Evolutionary conservation across 2,329 filamentous ascomycete species (phyloP), one percentile per base, ranked within the genome.

Genomic region (Daldinia sp.): DNA sequence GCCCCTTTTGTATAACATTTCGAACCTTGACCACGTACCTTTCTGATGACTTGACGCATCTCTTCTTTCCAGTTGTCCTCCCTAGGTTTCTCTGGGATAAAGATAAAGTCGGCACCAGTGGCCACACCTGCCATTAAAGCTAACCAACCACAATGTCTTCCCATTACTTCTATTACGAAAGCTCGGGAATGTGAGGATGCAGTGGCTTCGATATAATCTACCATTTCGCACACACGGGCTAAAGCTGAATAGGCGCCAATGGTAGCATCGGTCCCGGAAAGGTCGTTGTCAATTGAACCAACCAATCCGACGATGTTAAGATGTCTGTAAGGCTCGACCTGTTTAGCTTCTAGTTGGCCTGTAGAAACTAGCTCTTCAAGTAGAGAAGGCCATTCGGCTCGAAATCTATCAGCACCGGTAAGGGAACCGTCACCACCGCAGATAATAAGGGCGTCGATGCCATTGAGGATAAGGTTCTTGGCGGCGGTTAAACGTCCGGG

Each of bases 121-220:
- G 93, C 94, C 67, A 99, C 94, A 76, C 94, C 95, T 13, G 95
- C 92, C 91, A 98, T 98, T 69, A 99, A 87, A 44, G 96, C 96
- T 69, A 99, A 86, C 96, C 96, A 99, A 70, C 96, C 96, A 79
- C 96, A 99, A 82, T 99, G 95, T 67, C 96, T 88, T 56, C 96
- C 96, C 96, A 99, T 99, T 76, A 99, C 96, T 81, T 98, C 96
- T 70, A 99, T 92, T 64, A 99, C 94, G 80, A 99, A 99, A 42
- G 96, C 96, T 75, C 96, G 88, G 72, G 97, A 97, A 81, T 99
- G 96, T 30, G 94, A 98, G 41, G 90, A 91, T 59, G 95, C 95
- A 0, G 96, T 98, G 20, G 95, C 94, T 81, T 99, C 95, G 74
- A 99, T 97, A 78, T 94, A 95, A 83, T 99, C 96, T 65, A 99